phyloP scores from a whole-genome alignment of 805 yeast genomes.

The Naumovozyma dairenensis region DNA sequence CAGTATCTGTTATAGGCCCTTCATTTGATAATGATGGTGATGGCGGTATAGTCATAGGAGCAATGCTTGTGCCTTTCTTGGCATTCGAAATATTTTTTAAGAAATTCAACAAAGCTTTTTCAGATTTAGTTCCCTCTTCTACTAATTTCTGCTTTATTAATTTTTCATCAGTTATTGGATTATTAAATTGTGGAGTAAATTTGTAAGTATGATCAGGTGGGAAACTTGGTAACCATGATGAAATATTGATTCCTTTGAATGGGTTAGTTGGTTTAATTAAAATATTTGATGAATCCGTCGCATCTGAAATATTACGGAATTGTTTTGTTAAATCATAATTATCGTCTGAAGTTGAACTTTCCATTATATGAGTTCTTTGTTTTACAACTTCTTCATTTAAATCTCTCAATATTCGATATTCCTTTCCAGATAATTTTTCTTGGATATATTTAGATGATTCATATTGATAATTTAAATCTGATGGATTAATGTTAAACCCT shows the following conservation, averaged over 20 bases:
- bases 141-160: conserved; percentile 62
- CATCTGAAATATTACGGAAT: conserved; percentile 3
- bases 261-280: conserved; percentile 4
- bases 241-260: conserved; percentile 32
- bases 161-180: conserved; percentile 58
- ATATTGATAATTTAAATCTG: conserved; percentile 33
- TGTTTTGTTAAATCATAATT: neutral
- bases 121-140: conserved; percentile 73
- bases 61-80: neutral
- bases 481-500: conserved; percentile 33
- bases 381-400: conserved; percentile 2
- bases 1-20: neutral
- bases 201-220: conserved; percentile 93
- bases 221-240: conserved; percentile 71
- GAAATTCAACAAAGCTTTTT: conserved; percentile 47
- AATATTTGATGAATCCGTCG: conserved; percentile 4
- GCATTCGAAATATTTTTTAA: conserved; percentile 7
- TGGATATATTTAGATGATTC: conserved; percentile 17
- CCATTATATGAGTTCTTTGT: neutral
- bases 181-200: conserved; percentile 59
- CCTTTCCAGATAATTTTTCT: conserved; percentile 9
- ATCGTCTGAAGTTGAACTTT: neutral
- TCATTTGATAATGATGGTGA: too few relatives aligned
- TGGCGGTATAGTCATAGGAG: too few relatives aligned
- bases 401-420: conserved; percentile 6